Conservation (phyloP, 176 grass and related monocot species). For the Zoysia pacifica region DNA sequence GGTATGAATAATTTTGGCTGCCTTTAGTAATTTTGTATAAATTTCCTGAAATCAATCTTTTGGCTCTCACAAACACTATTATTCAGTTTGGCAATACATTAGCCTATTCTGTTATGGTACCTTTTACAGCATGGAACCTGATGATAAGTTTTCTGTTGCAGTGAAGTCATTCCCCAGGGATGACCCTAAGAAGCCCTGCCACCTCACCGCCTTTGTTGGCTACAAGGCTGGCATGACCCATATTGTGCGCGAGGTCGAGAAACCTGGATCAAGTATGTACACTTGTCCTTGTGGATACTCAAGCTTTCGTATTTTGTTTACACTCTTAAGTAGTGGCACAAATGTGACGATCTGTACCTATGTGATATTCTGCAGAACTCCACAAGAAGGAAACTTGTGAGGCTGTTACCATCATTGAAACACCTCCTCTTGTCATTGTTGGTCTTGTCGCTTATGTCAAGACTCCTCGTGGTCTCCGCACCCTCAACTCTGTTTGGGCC, state of each 20-base stretch:
- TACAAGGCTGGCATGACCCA: slow-evolving; percentile 2
- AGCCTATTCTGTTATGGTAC: not conserved
- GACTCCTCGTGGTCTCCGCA: slow-evolving; percentile 1
- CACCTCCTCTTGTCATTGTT: not conserved
- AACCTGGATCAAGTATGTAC: not conserved
- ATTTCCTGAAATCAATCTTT: not conserved
- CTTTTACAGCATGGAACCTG: not conserved
- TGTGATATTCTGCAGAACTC: not conserved
- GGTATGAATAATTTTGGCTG: not conserved
- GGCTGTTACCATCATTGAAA: slow-evolving; percentile 1
- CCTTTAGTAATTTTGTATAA: not conserved
- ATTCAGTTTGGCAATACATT: not conserved
- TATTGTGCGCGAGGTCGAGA: not conserved
- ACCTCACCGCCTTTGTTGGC: not conserved
- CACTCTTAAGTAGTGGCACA: not conserved
- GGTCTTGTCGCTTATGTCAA: not conserved
- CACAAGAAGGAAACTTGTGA: not conserved
- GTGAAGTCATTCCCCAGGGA: slow-evolving; percentile 1
- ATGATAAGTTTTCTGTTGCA: not conserved
- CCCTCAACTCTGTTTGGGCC: not conserved
- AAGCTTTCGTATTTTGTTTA: not conserved
- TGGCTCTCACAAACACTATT: not conserved
- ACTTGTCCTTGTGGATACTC: not conserved
- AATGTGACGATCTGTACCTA: not conserved
- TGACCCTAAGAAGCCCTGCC: not conserved